Conservation (phyloP, 306 rosid genomes). For the Vicia faba region DNA sequence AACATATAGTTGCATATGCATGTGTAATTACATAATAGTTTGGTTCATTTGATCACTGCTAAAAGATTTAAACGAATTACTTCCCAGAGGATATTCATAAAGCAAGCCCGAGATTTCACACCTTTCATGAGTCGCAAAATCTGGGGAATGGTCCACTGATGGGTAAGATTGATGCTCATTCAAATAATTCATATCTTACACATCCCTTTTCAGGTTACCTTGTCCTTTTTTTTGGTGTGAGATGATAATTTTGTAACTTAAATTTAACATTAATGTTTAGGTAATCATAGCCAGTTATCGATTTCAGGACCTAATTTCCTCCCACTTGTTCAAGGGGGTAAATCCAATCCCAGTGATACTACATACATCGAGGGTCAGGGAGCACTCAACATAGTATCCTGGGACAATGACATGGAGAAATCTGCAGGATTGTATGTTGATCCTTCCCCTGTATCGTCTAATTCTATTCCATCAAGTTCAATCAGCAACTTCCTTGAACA, state of each 20-base stretch:
- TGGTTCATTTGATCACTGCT: conserved; percentile 27
- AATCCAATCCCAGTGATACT: conserved; percentile 37
- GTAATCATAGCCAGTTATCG: conserved; percentile 48
- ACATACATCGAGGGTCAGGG: conserved; percentile 45
- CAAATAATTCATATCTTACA: conserved; percentile 44
- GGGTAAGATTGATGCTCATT: conserved; percentile 42
- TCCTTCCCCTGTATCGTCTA: conserved; percentile 48
- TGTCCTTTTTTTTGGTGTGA: conserved; percentile 9
- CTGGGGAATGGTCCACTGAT: conserved; percentile 45
- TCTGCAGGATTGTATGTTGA: conserved; percentile 44
- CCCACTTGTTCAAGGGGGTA: conserved; percentile 50
- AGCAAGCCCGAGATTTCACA: conserved; percentile 53
- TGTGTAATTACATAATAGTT: not conserved
- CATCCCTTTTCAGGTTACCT: conserved; percentile 49
- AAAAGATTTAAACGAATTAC: conserved; percentile 35
- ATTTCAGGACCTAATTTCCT: conserved; percentile 45
- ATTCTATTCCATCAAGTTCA: conserved; percentile 45
- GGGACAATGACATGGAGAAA: conserved; percentile 65
- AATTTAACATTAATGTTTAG: conserved; percentile 30
- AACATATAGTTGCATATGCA: not conserved
- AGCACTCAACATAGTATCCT: conserved; percentile 50
- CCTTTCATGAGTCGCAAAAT: conserved; percentile 44
- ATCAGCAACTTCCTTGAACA: conserved; percentile 48
- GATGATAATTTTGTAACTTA: conserved; percentile 19
- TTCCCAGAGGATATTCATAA: conserved; percentile 61